Base-by-base conservation (phyloP, 495 filamentous ascomycete species). In the Aspergillus olivimuriae region DNA sequence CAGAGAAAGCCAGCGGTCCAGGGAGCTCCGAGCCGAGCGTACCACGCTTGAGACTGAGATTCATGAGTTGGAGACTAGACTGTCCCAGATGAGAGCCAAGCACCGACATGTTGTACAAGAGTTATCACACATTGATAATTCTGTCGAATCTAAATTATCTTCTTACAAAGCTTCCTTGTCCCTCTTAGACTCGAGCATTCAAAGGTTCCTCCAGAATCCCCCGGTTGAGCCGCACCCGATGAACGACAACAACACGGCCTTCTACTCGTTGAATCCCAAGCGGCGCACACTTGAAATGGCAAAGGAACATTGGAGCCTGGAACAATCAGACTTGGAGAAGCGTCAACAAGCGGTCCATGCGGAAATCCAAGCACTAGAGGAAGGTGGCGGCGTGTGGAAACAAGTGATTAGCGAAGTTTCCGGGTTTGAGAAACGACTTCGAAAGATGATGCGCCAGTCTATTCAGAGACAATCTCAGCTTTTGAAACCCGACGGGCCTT, bases 371-470 rank as follows among this genome's bases (percentile, higher is more conserved):
- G 92, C 91, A 0, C 61, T 96, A n/a, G 83, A 92, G 35, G 85
- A 92, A 52, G 92, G 92, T 5, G 84, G 77, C 4, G 66, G 76
- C 38, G 65, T 94, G 17, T 98, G 92, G 92, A 78, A 84, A 46
- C 75, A 81, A 31, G 78, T 82, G 2, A 57, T 87, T 6, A 58
- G 65, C 12, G 66, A 84, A 16, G 74, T 95, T 0, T 67, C 67
- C 6, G 69, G 73, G 5, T 90, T 94, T 52, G 91, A 97, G 55
- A 72, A 65, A 18, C 60, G 62, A 1, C 57, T 95, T 19, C 68
- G 73, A 36, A 55, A 60, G 17, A 71, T 79, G 40, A 80, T 94
- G 70, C 57, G 57, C 2, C 60, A 44, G 19, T 64, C 53, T 11
- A 52, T 65, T 6, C 53, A 62, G 34, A 48, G 47, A 4, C 45